These are phyloP conservation scores for Inonotus obliquus DNA, from an alignment of 1,284 basidiomycete genomes.

Conservation along the genomic window DNA sequence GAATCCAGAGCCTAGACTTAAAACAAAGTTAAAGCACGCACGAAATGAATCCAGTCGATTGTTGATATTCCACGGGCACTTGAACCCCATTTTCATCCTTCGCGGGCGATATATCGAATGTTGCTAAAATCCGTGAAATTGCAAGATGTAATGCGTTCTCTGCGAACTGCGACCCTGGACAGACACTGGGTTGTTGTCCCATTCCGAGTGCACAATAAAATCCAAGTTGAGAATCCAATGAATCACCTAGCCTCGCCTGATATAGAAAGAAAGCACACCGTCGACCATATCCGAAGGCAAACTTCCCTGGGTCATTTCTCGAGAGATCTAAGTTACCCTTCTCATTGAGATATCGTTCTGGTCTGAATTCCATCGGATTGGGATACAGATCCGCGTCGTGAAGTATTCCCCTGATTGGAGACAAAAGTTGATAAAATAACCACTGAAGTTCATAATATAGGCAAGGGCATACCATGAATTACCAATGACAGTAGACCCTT, in stretches of 20 bases:
- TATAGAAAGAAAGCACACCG: background rate
- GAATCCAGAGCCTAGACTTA: no score
- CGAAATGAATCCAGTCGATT: constrained; percentile 9
- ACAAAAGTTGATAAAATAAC: background rate
- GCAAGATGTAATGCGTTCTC: constrained; percentile 14
- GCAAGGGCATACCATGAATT: constrained; percentile 13
- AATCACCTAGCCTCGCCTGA: background rate
- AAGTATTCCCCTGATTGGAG: constrained; percentile 9
- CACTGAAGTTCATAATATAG: no score
- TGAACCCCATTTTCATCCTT: constrained; percentile 4
- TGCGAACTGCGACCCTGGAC: constrained; percentile 12
- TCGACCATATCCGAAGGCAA: constrained; percentile 17
- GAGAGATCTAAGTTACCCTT: background rate
- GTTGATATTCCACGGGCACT: background rate
- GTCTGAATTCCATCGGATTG: constrained; percentile 27
- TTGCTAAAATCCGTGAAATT: constrained; percentile 9
- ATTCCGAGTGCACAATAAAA: no score
- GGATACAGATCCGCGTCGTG: constrained; percentile 20
- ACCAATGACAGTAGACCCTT: constrained; percentile 11
- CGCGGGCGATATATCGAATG: constrained; percentile 17
- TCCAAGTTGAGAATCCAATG: no score
- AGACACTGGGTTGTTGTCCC: no score
- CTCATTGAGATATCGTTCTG: constrained; percentile 25
- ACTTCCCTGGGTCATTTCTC: constrained; percentile 12
- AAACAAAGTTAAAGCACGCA: background rate